These are phyloP conservation scores for Periconia sp. DNA, from an alignment of 2,329 filamentous ascomycete genomes.

Conservation along the genomic window DNA sequence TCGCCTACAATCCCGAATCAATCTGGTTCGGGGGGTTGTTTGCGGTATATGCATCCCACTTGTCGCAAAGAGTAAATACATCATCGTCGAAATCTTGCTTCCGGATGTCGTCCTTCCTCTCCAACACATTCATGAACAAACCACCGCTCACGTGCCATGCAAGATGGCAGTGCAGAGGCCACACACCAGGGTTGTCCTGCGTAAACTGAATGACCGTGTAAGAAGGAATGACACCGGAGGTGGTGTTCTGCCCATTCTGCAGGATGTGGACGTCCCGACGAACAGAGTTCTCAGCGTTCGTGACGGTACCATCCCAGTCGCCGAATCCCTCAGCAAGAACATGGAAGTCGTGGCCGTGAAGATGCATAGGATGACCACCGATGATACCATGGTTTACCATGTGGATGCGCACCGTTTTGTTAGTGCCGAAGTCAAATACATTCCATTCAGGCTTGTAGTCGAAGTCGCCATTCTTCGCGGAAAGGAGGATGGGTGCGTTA, in stretches of 20 bases:
- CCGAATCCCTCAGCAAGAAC: constrained; percentile 52
- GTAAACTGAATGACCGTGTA: constrained; percentile 49
- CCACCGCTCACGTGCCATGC: constrained; percentile 42
- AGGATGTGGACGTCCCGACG: constrained; percentile 42
- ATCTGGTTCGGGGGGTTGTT: constrained; percentile 29
- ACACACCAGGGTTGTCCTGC: constrained; percentile 45
- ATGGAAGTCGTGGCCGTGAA: constrained; percentile 57
- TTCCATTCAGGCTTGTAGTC: constrained; percentile 33
- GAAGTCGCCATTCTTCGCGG: constrained; percentile 22
- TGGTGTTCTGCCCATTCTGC: constrained; percentile 20
- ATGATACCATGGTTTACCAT: constrained; percentile 38
- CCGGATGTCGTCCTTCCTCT: constrained; percentile 35
- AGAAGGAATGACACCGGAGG: constrained; percentile 25
- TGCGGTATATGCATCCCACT: constrained; percentile 41
- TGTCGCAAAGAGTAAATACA: constrained; percentile 23
- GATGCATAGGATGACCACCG: constrained; percentile 51
- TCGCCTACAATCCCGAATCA: constrained; percentile 38
- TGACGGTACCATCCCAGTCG: constrained; percentile 49
- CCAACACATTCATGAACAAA: constrained; percentile 35
- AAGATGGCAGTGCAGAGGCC: constrained; percentile 43
- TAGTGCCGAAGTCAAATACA: constrained; percentile 50
- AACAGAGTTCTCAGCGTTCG: constrained; percentile 47
- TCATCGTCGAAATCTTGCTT: constrained; percentile 25
- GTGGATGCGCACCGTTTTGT: constrained; percentile 48
- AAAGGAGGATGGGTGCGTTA: constrained; percentile 26